Base-by-base conservation (phyloP, 805 yeast genomes). In the Nakazawaea laoshanensis region DNA sequence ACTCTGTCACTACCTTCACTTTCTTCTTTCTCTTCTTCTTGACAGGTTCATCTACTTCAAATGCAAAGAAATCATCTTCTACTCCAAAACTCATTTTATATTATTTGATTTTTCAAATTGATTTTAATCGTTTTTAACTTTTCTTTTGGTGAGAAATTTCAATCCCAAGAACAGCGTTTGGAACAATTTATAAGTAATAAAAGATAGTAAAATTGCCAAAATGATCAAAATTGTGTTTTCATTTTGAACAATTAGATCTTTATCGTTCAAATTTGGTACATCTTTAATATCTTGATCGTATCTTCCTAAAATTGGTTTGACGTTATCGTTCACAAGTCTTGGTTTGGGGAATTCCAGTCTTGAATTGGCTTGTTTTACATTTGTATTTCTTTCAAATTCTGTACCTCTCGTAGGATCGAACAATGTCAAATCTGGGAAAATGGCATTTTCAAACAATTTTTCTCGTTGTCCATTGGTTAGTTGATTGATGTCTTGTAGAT, bases 361-460 rank as follows among this genome's bases (percentile, higher is more conserved):
- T 16, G 49, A 51, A 15, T 56, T 59, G 8, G 45, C 38, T 6
- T 47, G 45, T 8, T 40, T 40, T 11, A 42, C 44, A 41, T 61
- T 61, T 29, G 66, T 53, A 45, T 77, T 74, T 37, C 78, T 57
- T 43, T 80, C 86, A 23, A 62, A 53, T 36, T 77, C 85, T 4
- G 53, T 37, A 27, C 50, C 54, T 33, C 82, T 61, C 11, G 67
- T 48, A 15, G 66, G 66, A 42, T 74, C 74, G 37, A 62, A 59
- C 3, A 59, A 47, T 3, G 79, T 59, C 3, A 78, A 60, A 45
- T 73, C 77, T 19, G 74, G 63, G 46, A 81, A 80, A 2, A 77
- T 62, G 35, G 47, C 49, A 32, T 40, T 55, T 36, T 21, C 62
- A 59, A 53, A 55, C 31, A 47, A 47, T 32, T 30, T 50, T 41